Evolutionary conservation across 495 filamentous ascomycete species (phyloP).

Genomic region (Neurospora tetrasperma): DNA sequence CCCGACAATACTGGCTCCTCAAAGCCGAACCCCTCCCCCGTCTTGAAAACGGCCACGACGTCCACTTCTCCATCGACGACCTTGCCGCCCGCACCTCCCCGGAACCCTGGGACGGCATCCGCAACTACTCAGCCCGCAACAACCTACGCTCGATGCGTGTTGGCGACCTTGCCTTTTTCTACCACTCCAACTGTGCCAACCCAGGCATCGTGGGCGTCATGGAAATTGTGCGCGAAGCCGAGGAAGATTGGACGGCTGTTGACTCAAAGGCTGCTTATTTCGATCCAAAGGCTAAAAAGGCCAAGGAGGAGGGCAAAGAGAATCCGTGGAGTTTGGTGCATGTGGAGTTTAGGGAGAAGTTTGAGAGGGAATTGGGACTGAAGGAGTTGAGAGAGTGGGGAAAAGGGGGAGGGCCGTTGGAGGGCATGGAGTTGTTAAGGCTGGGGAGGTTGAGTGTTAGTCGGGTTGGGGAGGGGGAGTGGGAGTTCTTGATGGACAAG

Average conservation of each 20-base stretch:
- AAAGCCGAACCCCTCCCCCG: slow-evolving; percentile 90
- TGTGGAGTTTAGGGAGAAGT: slow-evolving; percentile 75
- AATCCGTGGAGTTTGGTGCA: slow-evolving; percentile 76
- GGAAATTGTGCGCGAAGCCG: slow-evolving; percentile 79
- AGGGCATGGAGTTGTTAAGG: slow-evolving; percentile 74
- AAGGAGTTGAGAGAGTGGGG: slow-evolving; percentile 59
- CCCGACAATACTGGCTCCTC: slow-evolving; percentile 70
- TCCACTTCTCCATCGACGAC: slow-evolving; percentile 93
- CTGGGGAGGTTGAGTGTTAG: slow-evolving; percentile 75
- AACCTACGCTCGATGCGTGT: slow-evolving; percentile 83
- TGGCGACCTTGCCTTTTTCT: slow-evolving; percentile 92
- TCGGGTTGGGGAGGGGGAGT: slow-evolving; percentile 60
- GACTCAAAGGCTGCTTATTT: slow-evolving; percentile 72
- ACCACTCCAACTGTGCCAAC: slow-evolving; percentile 89
- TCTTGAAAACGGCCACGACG: slow-evolving; percentile 73
- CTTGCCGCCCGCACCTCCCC: slow-evolving; percentile 56
- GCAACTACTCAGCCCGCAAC: slow-evolving; percentile 57
- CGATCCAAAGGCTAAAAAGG: slow-evolving; percentile 58
- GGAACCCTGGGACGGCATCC: slow-evolving; percentile 76
- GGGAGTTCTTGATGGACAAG: slow-evolving; percentile 62
- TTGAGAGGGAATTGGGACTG: slow-evolving; percentile 59
- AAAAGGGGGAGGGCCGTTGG: slow-evolving; percentile 49
- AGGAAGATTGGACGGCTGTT: slow-evolving; percentile 72
- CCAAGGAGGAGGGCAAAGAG: slow-evolving; percentile 32
- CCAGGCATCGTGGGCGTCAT: slow-evolving; percentile 89